Base-by-base conservation (phyloP, 2,329 filamentous ascomycete species). In the Ceratocystis colombiana region DNA sequence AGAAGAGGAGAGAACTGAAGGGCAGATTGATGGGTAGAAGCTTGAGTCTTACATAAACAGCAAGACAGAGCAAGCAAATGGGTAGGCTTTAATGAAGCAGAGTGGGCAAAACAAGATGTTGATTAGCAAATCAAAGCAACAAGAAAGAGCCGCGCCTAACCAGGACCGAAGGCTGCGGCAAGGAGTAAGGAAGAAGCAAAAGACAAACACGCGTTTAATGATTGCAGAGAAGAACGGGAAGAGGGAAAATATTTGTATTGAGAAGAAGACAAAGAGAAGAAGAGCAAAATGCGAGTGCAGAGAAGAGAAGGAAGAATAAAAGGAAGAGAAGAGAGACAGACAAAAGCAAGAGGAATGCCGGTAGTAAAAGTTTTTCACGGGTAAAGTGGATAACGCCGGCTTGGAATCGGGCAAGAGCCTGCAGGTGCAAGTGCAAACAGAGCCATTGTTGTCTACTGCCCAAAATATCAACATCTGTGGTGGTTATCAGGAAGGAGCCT, bases 221-320 rank as follows among this genome's bases (percentile, higher is more conserved):
- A 25, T 22, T 53, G 48, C 48, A 53, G 5, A 53, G 48, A 53
- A 53, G 37, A 41, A 30, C 37, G 50, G 48, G 46, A 28, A 45
- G 17, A 30, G 44, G 20, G 22, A 4, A 17, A 44, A 25, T 59
- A 30, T 59, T 30, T 33, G 55, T 33, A 33, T 30, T 37, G 22
- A 5, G 20, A 37, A 62, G 37, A 62, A 62, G n/a, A 45, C 5
- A 41, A 46, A 62, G 55, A 61, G 55, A 61, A 28, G 30, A 12
- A n/a, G 22, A n/a, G 22, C 22, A 61, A 5, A n/a, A 30, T 61
- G 55, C 3, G 37, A 41, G 37, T 41, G 37, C 3, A 15, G 37
- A 41, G 30, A 15, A 41, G 57, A 20, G 22, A 17, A 33, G n/a
- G 28, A 61, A 61, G 55, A 50, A 50, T 33, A 41, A 45, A 25